A percentile compares a stretch with the other conserved stretches of the same genome.
These are phyloP conservation scores for Russula compacta DNA, from an alignment of 768 basidiomycete genomes.

Conservation along the genomic window DNA sequence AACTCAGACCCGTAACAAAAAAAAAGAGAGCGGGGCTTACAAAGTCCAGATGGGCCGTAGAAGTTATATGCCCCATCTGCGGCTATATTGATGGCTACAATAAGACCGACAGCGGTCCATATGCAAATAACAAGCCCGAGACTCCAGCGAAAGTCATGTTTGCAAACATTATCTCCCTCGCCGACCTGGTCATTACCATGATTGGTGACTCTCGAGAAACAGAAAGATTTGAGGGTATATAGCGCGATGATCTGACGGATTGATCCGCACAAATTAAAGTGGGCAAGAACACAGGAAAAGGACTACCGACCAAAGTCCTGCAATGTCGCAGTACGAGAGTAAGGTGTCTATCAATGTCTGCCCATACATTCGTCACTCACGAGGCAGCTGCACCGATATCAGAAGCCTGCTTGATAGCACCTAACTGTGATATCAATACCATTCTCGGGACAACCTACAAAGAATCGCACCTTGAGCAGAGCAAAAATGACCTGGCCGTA, in stretches of 20 bases:
- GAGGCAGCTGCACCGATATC: slow-evolving; percentile 4
- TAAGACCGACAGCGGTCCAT: slow-evolving; percentile 34
- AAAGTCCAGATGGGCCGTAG: slow-evolving; percentile 36
- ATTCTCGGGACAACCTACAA: neutral
- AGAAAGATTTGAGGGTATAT: slow-evolving; percentile 32
- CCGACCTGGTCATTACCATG: neutral
- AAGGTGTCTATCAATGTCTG: neutral
- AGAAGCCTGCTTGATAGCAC: slow-evolving; percentile 5
- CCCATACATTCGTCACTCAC: neutral
- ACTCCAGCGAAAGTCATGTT: neutral
- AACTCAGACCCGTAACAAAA: too few species aligned
- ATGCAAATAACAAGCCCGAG: slow-evolving; percentile 22
- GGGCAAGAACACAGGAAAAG: neutral
- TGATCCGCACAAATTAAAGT: neutral
- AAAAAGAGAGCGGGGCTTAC: slow-evolving; percentile 22
- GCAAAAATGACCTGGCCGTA: neutral
- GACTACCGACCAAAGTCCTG: slow-evolving; percentile 3
- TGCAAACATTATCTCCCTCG: neutral
- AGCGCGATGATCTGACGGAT: slow-evolving; percentile 28
- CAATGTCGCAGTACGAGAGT: neutral
- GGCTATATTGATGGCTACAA: slow-evolving; percentile 30
- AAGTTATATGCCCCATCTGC: slow-evolving; percentile 27
- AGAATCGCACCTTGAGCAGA: slow-evolving; percentile 6
- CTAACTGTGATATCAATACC: neutral
- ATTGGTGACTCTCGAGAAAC: slow-evolving; percentile 20